Evolutionary conservation across 2,329 filamentous ascomycete genomes (phyloP).

Genomic region (Boeremia exigua): DNA sequence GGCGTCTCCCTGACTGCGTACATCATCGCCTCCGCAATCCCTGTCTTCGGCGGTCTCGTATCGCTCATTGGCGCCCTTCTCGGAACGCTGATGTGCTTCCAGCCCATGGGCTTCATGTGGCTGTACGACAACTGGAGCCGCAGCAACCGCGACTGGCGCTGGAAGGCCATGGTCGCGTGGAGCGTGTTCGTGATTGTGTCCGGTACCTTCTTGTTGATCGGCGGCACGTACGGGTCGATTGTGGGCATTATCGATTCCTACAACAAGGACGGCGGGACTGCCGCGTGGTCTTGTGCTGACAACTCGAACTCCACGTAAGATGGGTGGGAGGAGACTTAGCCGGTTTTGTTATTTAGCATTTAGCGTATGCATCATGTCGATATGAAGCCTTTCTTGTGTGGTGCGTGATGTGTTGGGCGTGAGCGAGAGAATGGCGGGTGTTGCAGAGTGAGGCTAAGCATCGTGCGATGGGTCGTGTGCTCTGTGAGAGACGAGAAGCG

Average conservation of each 20-base stretch:
- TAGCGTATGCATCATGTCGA: neutral
- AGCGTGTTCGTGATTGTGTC: slow-evolving; percentile 16
- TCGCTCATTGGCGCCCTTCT: slow-evolving; percentile 18
- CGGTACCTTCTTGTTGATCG: slow-evolving; percentile 17
- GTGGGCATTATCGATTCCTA: slow-evolving; percentile 16
- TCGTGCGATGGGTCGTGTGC: too few species aligned
- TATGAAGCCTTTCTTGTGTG: too few species aligned
- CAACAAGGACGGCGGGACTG: slow-evolving; percentile 9
- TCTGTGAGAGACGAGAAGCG: too few species aligned
- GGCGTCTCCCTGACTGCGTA: slow-evolving; percentile 16
- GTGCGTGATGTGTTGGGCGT: too few species aligned
- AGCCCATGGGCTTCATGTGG: slow-evolving; percentile 24
- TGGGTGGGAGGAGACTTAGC: neutral
- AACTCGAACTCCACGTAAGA: slow-evolving; percentile 16
- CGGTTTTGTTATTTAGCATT: neutral
- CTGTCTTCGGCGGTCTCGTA: slow-evolving; percentile 20
- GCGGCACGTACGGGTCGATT: slow-evolving; percentile 16
- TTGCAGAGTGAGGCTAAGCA: too few species aligned
- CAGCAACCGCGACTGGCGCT: slow-evolving; percentile 8
- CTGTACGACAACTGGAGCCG: slow-evolving; percentile 21
- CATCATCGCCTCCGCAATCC: slow-evolving; percentile 17
- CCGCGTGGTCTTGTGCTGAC: slow-evolving; percentile 16
- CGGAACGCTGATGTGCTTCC: slow-evolving; percentile 23
- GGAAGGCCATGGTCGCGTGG: slow-evolving; percentile 20
- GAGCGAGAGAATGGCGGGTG: too few species aligned